phyloP scores from a whole-genome alignment of 23 red algal species.

The Cyanidioschyzon merolae region DNA sequence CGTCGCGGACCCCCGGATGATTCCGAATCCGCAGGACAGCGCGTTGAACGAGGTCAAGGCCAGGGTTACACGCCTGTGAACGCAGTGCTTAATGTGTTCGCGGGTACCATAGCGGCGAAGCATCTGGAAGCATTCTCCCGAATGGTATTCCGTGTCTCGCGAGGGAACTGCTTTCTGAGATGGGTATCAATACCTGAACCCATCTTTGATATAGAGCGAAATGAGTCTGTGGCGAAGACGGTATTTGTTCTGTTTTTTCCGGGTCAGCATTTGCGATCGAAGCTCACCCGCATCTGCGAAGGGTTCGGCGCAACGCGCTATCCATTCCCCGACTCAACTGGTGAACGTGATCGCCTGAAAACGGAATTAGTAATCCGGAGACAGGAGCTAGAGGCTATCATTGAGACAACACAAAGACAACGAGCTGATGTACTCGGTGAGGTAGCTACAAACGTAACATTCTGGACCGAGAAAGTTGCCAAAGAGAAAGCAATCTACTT shows the following conservation, averaged over 20 bases:
- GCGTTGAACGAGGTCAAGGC: not conserved
- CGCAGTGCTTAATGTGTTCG: not conserved
- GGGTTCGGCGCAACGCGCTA: constrained; percentile 73
- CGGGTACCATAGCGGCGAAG: constrained; percentile 12
- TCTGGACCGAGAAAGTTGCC: constrained; percentile 57
- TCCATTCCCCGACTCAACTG: constrained; percentile 53
- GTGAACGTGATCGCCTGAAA: constrained; percentile 39
- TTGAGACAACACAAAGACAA: constrained; percentile 39
- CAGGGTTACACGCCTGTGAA: not conserved
- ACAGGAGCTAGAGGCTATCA: constrained; percentile 48
- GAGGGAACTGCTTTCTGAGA: constrained; percentile 66
- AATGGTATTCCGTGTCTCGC: constrained; percentile 76
- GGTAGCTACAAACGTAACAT: constrained; percentile 35
- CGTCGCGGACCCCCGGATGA: not conserved
- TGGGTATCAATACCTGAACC: constrained; percentile 41
- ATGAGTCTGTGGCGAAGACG: constrained; percentile 29
- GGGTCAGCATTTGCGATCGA: constrained; percentile 49
- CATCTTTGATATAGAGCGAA: constrained; percentile 40
- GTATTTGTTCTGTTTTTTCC: constrained; percentile 93
- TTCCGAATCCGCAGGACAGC: not conserved
- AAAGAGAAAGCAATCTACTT: constrained; percentile 86
- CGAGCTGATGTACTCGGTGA: constrained; percentile 45
- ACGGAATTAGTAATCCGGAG: constrained; percentile 31
- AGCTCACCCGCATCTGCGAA: constrained; percentile 76
- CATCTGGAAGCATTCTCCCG: constrained; percentile 54